A percentile compares a stretch with the other conserved stretches of the same genome.
phyloP scores from a whole-genome alignment of 2,329 filamentous ascomycete genomes.

The Zasmidium angulare region DNA sequence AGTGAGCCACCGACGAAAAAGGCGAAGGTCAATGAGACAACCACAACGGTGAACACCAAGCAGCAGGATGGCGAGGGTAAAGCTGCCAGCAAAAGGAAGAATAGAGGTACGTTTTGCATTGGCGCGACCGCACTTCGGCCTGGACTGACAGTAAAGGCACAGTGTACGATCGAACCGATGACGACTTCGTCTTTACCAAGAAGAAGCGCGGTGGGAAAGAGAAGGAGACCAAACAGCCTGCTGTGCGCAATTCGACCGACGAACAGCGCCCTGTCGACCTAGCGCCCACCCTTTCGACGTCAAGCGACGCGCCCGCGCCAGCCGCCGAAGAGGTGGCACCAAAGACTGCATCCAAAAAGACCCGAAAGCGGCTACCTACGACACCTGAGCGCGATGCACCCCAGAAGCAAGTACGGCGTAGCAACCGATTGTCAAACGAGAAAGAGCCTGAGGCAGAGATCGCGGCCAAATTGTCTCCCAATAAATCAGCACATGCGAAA shows the following conservation, averaged over 20 bases:
- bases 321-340: conserved; percentile 23
- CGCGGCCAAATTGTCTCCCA: conserved; percentile 23
- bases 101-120: conserved; percentile 31
- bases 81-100: conserved; percentile 36
- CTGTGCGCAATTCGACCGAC: conserved; percentile 18
- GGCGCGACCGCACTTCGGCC: neutral
- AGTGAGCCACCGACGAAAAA: conserved; percentile 47
- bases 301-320: conserved; percentile 11
- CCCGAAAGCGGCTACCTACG: conserved; percentile 34
- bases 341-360: conserved; percentile 33
- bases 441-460: conserved; percentile 35
- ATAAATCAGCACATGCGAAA: conserved; percentile 26
- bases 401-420: conserved; percentile 38
- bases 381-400: conserved; percentile 35
- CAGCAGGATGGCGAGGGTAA: conserved; percentile 32
- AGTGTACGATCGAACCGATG: conserved; percentile 46
- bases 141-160: conserved; percentile 8
- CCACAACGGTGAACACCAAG: conserved; percentile 39
- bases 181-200: conserved; percentile 51
- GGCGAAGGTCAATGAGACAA: conserved; percentile 37
- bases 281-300: conserved; percentile 3
- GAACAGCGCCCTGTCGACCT: conserved; percentile 21
- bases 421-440: conserved; percentile 48
- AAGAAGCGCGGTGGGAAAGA: conserved; percentile 33
- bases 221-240: conserved; percentile 34